phyloP scores from a whole-genome alignment of 2,329 filamentous ascomycete genomes.

The Monosporascus sp. region DNA sequence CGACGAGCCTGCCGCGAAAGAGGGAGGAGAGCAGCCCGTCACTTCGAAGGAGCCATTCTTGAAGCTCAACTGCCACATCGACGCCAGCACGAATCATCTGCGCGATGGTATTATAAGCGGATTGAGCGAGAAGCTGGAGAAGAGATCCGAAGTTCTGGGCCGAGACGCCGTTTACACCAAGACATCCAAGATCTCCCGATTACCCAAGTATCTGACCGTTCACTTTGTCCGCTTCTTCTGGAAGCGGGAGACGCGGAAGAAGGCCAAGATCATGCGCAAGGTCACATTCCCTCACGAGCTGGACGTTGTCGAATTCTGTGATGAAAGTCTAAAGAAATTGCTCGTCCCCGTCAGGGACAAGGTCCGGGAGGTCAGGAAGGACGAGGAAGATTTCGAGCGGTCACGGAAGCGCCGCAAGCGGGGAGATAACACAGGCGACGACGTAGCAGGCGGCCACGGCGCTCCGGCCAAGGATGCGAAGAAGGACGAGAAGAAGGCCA shows the following conservation, averaged over 20 bases:
- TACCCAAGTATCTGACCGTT: conserved; percentile 93
- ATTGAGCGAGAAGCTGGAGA: conserved; percentile 85
- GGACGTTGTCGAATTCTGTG: conserved; percentile 92
- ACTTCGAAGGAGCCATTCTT: conserved; percentile 71
- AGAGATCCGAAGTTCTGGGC: conserved; percentile 71
- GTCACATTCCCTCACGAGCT: conserved; percentile 93
- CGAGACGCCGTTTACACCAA: conserved; percentile 85
- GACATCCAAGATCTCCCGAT: conserved; percentile 78
- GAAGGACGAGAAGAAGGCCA: conserved; percentile 34
- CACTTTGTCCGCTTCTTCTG: conserved; percentile 99
- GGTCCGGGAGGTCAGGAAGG: conserved; percentile 90
- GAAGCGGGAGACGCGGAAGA: conserved; percentile 93
- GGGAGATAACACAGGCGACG: conserved; percentile 42
- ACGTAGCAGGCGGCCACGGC: conserved; percentile 41
- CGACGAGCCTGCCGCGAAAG: conserved; percentile 73
- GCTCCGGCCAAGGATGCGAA: conserved; percentile 50
- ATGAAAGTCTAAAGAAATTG: conserved; percentile 76
- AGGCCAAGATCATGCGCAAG: conserved; percentile 99
- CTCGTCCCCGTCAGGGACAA: conserved; percentile 93
- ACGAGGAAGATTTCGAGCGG: conserved; percentile 88
- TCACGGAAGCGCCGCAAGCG: conserved; percentile 87
- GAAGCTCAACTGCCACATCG: conserved; percentile 96
- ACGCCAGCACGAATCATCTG: conserved; percentile 79
- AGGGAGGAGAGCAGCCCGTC: conserved; percentile 66
- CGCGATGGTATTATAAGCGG: conserved; percentile 81